A percentile compares a stretch with the other conserved stretches of the same genome.
These are phyloP conservation scores for Ogataea methylovora DNA, from an alignment of 805 yeast species.

Conservation along the genomic window DNA sequence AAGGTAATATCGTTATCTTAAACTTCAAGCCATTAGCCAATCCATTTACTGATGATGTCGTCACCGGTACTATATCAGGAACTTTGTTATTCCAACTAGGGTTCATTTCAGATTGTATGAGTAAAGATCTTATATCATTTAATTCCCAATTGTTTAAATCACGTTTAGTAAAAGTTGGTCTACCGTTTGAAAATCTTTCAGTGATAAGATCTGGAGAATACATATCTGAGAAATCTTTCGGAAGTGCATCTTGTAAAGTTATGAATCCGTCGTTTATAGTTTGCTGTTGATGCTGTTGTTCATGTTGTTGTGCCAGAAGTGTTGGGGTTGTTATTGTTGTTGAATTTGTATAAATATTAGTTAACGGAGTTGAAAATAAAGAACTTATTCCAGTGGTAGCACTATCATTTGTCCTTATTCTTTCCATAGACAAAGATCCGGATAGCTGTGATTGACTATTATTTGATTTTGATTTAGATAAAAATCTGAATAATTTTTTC, in stretches of 20 bases:
- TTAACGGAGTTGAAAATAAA: constrained; percentile 15
- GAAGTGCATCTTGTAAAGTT: constrained; percentile 43
- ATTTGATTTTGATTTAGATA: background rate
- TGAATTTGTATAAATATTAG: constrained; percentile 20
- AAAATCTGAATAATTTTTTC: constrained; percentile 1
- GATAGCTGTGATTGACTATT: background rate
- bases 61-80: constrained; percentile 38
- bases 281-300: background rate
- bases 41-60: constrained; percentile 12
- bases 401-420: background rate
- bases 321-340: constrained; percentile 8
- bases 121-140: constrained; percentile 59
- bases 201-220: constrained; percentile 48
- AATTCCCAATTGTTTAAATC: constrained; percentile 63
- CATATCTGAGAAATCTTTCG: constrained; percentile 44
- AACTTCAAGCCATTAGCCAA: constrained; percentile 28
- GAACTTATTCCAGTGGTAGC: constrained; percentile 3
- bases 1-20: constrained; percentile 43
- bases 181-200: constrained; percentile 44
- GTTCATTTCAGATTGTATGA: constrained; percentile 41
- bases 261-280: constrained; percentile 7
- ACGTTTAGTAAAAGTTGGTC: constrained; percentile 58
- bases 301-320: background rate
- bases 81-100: constrained; percentile 51
- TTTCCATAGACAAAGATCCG: background rate